A percentile compares a stretch with the other conserved stretches of the same genome.
Evolutionary conservation across 768 basidiomycete species (phyloP).

Genomic region (Tricholoma saponaceum): DNA sequence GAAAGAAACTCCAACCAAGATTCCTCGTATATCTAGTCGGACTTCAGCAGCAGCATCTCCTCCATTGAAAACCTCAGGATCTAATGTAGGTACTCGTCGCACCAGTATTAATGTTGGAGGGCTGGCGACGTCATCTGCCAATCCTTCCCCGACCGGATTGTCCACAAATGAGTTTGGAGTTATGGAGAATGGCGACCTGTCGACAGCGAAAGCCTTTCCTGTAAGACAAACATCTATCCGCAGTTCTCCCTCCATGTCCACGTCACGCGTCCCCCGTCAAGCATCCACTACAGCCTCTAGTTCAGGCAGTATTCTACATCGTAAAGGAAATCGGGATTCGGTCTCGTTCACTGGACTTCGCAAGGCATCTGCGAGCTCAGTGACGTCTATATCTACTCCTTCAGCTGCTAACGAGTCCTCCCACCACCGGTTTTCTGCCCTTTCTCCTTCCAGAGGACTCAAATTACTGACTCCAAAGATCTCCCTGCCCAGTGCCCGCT

Average conservation of each 20-base stretch:
- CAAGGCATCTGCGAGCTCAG: constrained; percentile 80
- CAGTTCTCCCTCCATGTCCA: constrained; percentile 56
- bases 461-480: constrained; percentile 81
- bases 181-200: constrained; percentile 55
- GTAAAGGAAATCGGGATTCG: constrained; percentile 76
- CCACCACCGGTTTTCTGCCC: constrained; percentile 70
- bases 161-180: constrained; percentile 78
- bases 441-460: constrained; percentile 81
- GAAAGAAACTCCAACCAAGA: constrained; percentile 91
- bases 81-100: constrained; percentile 52
- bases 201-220: constrained; percentile 39
- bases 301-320: constrained; percentile 38
- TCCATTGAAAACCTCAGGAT: constrained; percentile 51
- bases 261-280: constrained; percentile 66
- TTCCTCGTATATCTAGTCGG: constrained; percentile 87
- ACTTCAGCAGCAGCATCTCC: constrained; percentile 75
- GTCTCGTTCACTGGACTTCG: constrained; percentile 74
- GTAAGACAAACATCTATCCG: constrained; percentile 55
- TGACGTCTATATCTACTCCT: constrained; percentile 61
- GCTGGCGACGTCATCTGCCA: constrained; percentile 48
- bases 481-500: constrained; percentile 52
- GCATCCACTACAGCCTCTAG: constrained; percentile 41
- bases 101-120: constrained; percentile 57
- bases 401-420: constrained; percentile 39
- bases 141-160: constrained; percentile 57